Evolutionary conservation across 192 early-diverging fungal species (phyloP), one percentile per base, ranked within the genome.

Genomic region (Dissophora ornata): DNA sequence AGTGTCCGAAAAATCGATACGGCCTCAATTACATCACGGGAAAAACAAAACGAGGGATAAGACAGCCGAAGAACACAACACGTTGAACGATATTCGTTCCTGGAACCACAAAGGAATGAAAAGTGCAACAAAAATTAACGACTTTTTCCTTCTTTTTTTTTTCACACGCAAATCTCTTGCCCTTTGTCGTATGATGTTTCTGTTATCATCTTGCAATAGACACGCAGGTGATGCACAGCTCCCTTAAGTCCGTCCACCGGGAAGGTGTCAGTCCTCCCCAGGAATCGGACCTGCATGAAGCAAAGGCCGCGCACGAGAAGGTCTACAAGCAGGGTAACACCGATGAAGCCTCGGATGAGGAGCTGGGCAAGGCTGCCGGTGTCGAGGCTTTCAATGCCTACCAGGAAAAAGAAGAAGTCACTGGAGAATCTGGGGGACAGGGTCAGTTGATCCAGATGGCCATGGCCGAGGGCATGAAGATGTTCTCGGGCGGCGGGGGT

Each of bases 311-410:
- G 0, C 71, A 77, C 64, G 52, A 67, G 6, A 67, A 77, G 59
- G 73, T 77, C 26, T 77, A 77, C 44, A 12, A 67, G 29, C 41
- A 67, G 22, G 73, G 73, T 15, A 15, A 40, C 26, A 53, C 41
- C 15, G 9, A 24, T n/a, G 56, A 41, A 0, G 57, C 46, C 36
- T 62, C 73, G 29, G 73, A 77, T 12, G 73, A 77, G 30, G 65
- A 67, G 19, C 53, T 77, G 8, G 73, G 73, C 51, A 77, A 77
- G 46, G 73, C 73, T 21, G 73, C 73, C 44, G 73, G 73, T 57
- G 65, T 67, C 3, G 36, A 77, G 25, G 73, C 73, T 19, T 77
- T 60, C 3, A 28, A 77, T n/a, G 73, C 73, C 19, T 77, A 54
- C 46, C 34, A 57, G 16, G 57, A 22, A 0, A 67, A n/a, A n/a